Evolutionary conservation across 192 early-diverging fungal species (phyloP).

Genomic region (Coemansia biformis): DNA sequence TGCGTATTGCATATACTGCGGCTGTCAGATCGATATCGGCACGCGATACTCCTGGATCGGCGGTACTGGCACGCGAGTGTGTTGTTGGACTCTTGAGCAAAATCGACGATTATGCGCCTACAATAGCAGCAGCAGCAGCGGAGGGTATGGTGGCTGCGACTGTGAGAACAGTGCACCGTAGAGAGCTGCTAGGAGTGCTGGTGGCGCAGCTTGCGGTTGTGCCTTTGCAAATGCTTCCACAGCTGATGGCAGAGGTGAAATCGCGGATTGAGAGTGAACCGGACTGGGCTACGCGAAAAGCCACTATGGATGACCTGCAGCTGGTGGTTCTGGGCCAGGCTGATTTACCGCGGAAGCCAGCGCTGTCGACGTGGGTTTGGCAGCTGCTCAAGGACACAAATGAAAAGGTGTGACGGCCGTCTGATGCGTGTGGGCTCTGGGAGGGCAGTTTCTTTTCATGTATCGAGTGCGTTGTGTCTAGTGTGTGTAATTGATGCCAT

Average conservation of each 20-base stretch:
- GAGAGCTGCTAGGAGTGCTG: conserved; percentile 27
- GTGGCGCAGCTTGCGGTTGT: conserved; percentile 8
- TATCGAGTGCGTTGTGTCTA: too few species aligned
- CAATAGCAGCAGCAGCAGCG: too few species aligned
- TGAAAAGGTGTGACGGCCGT: too few species aligned
- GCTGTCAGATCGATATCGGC: conserved; percentile 3
- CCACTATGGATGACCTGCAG: conserved; percentile 9
- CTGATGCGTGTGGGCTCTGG: too few species aligned
- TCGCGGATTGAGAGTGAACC: background rate
- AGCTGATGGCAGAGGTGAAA: conserved; percentile 10
- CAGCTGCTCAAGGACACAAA: conserved; percentile 15
- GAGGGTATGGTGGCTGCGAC: background rate
- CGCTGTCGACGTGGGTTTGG: conserved; percentile 28
- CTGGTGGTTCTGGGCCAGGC: conserved; percentile 6
- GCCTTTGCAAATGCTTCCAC: conserved; percentile 21
- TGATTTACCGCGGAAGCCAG: conserved; percentile 23
- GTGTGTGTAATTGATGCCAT: too few species aligned
- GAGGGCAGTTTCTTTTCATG: too few species aligned
- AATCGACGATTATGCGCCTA: conserved; percentile 2
- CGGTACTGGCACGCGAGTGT: conserved; percentile 9
- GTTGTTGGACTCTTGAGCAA: background rate
- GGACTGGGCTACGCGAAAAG: conserved; percentile 1
- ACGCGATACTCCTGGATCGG: background rate
- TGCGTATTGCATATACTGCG: conserved; percentile 29
- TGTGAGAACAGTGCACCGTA: background rate